These are phyloP conservation scores for Pezicula carpinea DNA, from an alignment of 2,329 filamentous ascomycete genomes.

Conservation along the genomic window DNA sequence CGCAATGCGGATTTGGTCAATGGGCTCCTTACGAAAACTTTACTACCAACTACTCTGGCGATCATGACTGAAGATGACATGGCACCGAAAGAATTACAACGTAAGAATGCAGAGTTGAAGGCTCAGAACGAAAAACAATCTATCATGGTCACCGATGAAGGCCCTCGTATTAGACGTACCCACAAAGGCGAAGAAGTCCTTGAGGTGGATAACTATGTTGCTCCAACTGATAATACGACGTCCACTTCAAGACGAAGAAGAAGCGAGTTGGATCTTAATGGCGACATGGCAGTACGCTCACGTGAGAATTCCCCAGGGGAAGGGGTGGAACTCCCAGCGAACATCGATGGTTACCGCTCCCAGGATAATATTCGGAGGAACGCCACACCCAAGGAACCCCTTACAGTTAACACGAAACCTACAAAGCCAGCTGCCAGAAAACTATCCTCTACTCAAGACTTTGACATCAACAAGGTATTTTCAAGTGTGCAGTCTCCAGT, in stretches of 20 bases:
- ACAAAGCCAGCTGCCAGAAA: conserved; percentile 17
- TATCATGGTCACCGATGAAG: conserved; percentile 71
- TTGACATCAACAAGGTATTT: conserved; percentile 84
- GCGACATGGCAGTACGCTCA: conserved; percentile 27
- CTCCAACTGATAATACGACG: conserved; percentile 27
- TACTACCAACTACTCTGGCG: conserved; percentile 74
- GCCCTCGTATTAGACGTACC: conserved; percentile 77
- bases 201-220: conserved; percentile 60
- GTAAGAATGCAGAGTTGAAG: conserved; percentile 70
- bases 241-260: conserved; percentile 31
- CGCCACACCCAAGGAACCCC: conserved; percentile 22
- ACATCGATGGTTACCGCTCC: conserved; percentile 25
- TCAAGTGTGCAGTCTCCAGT: conserved; percentile 75
- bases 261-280: conserved; percentile 33
- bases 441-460: conserved; percentile 37
- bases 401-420: conserved; percentile 25
- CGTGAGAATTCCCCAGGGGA: conserved; percentile 32
- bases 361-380: conserved; percentile 21
- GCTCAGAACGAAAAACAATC: conserved; percentile 78
- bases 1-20: conserved; percentile 75
- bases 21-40: conserved; percentile 65
- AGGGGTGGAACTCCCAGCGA: conserved; percentile 25
- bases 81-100: conserved; percentile 84
- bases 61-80: conserved; percentile 87
- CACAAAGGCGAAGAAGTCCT: conserved; percentile 94